These are phyloP conservation scores for Crithidia thermophila DNA, from an alignment of 208 protist species.

Conservation along the genomic window DNA sequence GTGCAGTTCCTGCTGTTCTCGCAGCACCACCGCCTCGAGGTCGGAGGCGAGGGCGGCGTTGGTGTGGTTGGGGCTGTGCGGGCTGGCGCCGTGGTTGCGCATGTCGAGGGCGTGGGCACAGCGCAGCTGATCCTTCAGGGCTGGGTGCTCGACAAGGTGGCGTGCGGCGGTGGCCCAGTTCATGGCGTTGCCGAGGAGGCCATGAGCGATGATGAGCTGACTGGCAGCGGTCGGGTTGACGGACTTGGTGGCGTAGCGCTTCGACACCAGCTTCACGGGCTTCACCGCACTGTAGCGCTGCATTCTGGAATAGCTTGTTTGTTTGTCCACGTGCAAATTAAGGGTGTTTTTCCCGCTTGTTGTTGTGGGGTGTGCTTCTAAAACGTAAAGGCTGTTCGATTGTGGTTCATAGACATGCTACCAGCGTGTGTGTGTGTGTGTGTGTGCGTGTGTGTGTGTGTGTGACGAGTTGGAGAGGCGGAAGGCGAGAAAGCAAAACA, in stretches of 20 bases:
- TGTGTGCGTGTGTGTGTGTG: conserved; percentile 2
- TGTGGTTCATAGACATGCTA: neutral
- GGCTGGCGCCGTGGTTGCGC: conserved; percentile 85
- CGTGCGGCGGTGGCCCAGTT: conserved; percentile 74
- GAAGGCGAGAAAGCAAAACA: neutral
- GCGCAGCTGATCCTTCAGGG: conserved; percentile 42
- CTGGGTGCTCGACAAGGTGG: conserved; percentile 48
- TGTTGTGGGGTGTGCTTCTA: neutral
- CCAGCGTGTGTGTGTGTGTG: neutral
- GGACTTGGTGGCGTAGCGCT: conserved; percentile 29
- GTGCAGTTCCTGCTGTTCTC: conserved; percentile 34
- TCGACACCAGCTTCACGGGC: conserved; percentile 31
- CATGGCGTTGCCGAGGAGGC: conserved; percentile 72
- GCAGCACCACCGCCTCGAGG: conserved; percentile 63
- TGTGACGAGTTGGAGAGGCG: neutral
- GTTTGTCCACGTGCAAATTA: neutral
- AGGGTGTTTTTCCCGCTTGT: neutral
- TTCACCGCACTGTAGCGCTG: conserved; percentile 2
- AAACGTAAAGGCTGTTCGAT: neutral
- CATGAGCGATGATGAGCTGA: conserved; percentile 72
- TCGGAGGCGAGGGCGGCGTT: conserved; percentile 75
- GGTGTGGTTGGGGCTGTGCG: conserved; percentile 56
- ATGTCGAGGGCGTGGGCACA: conserved; percentile 67
- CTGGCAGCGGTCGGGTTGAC: conserved; percentile 24
- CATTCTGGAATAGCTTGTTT: neutral